Evolutionary conservation across 495 filamentous ascomycete genomes (phyloP).

Genomic region (Rhypophila decipiens): DNA sequence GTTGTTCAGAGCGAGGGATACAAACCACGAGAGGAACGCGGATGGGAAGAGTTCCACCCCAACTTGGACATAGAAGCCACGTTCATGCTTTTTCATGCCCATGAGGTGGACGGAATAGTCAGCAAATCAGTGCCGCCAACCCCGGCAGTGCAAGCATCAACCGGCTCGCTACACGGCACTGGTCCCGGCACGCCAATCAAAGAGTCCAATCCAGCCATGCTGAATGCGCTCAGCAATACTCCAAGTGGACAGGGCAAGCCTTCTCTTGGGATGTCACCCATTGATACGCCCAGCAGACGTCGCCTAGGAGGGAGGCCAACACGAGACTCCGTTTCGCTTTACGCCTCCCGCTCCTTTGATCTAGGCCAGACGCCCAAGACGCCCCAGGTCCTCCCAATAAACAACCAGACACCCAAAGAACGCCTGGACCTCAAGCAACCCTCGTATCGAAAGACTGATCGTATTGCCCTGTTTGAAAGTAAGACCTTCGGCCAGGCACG

Average conservation of each 20-base stretch:
- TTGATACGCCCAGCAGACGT: conserved; percentile 39
- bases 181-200: conserved; percentile 36
- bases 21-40: conserved; percentile 91
- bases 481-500: conserved; percentile 48
- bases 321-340: conserved; percentile 41
- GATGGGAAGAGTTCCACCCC: conserved; percentile 95
- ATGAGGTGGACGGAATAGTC: conserved; percentile 71
- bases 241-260: conserved; percentile 22
- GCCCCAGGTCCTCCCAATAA: conserved; percentile 46
- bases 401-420: conserved; percentile 50
- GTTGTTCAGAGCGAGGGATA: conserved; percentile 88
- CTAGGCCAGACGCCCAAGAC: conserved; percentile 32
- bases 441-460: conserved; percentile 51
- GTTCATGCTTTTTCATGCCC: conserved; percentile 70
- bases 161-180: conserved; percentile 24
- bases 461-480: conserved; percentile 49
- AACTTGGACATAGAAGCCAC: conserved; percentile 80
- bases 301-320: conserved; percentile 40
- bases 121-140: conserved; percentile 37
- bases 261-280: conserved; percentile 13
- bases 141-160: conserved; percentile 22
- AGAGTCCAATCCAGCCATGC: conserved; percentile 12
- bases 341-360: conserved; percentile 38
- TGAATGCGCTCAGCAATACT: conserved; percentile 14
- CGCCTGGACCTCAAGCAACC: conserved; percentile 54